These are phyloP conservation scores for Arachis monticola DNA, from an alignment of 331 rosid genomes.

Conservation along the genomic window DNA sequence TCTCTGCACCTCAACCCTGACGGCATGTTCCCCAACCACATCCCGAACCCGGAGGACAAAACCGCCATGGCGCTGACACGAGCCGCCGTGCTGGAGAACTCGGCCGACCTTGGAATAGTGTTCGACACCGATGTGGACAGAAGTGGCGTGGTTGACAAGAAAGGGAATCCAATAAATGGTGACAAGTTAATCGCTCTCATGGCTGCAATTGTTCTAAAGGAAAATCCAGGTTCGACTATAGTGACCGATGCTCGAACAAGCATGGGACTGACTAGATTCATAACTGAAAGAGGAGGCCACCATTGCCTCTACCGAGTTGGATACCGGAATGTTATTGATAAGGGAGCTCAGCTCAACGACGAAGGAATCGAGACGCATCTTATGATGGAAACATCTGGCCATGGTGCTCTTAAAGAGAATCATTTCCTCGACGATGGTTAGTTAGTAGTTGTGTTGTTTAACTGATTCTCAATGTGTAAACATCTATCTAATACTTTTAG, in stretches of 20 bases:
- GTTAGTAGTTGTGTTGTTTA: conserved; percentile 1
- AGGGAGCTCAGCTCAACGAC: conserved; percentile 68
- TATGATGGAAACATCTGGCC: conserved; percentile 97
- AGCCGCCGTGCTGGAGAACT: conserved; percentile 65
- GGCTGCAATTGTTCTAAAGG: conserved; percentile 75
- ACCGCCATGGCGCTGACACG: conserved; percentile 82
- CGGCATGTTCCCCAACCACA: conserved; percentile 94
- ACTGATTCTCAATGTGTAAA: not conserved
- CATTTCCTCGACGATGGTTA: conserved; percentile 90
- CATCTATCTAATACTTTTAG: too few relatives aligned
- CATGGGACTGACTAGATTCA: conserved; percentile 67
- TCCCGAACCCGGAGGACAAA: conserved; percentile 89
- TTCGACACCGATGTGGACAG: conserved; percentile 93
- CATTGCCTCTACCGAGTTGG: conserved; percentile 93
- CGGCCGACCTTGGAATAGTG: conserved; percentile 84
- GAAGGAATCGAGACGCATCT: conserved; percentile 82
- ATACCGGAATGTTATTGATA: conserved; percentile 85
- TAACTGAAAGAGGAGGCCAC: conserved; percentile 66
- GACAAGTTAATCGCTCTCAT: conserved; percentile 89
- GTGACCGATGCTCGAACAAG: conserved; percentile 92
- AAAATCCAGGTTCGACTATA: conserved; percentile 74
- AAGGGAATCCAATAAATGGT: conserved; percentile 82
- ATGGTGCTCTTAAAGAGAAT: conserved; percentile 92
- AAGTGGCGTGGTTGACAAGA: conserved; percentile 75
- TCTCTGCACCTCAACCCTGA: conserved; percentile 87